Evolutionary conservation across 176 grass and related monocot genomes (phyloP).

Genomic region (Hordeum marinum): DNA sequence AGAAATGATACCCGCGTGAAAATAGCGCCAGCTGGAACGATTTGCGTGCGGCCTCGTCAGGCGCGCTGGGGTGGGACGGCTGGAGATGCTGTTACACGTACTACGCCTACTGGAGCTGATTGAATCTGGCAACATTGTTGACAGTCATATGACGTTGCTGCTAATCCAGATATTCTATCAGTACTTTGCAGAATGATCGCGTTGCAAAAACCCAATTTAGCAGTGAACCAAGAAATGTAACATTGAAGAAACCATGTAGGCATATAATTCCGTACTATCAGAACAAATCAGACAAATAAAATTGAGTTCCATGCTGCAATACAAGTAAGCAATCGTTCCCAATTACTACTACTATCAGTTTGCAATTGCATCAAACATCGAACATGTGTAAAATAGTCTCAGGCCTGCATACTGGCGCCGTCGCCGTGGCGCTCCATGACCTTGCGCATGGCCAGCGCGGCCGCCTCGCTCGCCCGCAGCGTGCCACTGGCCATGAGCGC

Average conservation of each 20-base stretch:
- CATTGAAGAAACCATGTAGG: too few relatives aligned
- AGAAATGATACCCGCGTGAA: too few relatives aligned
- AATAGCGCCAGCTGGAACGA: too few relatives aligned
- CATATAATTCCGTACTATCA: neutral
- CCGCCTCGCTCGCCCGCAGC: conserved; percentile 64
- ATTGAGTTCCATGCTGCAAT: neutral
- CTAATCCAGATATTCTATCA: neutral
- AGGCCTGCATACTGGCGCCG: conserved; percentile 21
- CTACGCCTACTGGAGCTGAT: neutral
- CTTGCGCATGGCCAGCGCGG: conserved; percentile 59
- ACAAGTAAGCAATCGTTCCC: neutral
- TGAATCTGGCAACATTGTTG: neutral
- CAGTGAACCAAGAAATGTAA: neutral
- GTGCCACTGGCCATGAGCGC: conserved; percentile 74
- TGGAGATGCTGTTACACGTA: too few relatives aligned
- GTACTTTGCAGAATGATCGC: neutral
- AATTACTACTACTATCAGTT: too few relatives aligned
- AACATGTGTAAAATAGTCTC: neutral
- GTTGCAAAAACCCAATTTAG: too few relatives aligned
- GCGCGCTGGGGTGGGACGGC: too few relatives aligned
- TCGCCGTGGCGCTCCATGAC: conserved; percentile 76
- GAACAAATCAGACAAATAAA: neutral
- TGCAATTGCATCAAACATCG: neutral
- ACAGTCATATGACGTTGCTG: neutral
- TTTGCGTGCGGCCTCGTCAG: too few relatives aligned